Evolutionary conservation across 768 basidiomycete species (phyloP).

Genomic region (Myochromella boudieri): DNA sequence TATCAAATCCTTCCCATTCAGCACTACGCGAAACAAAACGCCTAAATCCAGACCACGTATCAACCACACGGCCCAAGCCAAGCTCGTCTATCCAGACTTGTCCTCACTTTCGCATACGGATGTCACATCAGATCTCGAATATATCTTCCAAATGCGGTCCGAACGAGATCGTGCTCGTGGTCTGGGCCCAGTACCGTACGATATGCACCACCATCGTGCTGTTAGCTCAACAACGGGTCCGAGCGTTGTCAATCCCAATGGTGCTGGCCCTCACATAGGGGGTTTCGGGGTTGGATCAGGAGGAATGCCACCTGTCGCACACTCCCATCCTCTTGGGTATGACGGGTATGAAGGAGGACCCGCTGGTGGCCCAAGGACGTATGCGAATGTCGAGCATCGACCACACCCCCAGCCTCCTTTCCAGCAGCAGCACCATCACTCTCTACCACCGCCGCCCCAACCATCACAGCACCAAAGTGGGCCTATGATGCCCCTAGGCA

Average conservation of each 20-base stretch:
- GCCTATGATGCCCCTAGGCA: slow-evolving; percentile 7
- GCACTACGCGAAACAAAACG: slow-evolving; percentile 23
- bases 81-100: slow-evolving; percentile 45
- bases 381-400: slow-evolving; percentile 9
- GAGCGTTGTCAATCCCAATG: slow-evolving; percentile 2
- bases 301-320: neutral
- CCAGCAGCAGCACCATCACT: slow-evolving; percentile 12
- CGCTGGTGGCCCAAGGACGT: slow-evolving; percentile 7
- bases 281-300: slow-evolving; percentile 1
- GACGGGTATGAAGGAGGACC: slow-evolving; percentile 8
- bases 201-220: slow-evolving; percentile 13
- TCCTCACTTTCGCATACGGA: slow-evolving; percentile 46
- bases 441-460: slow-evolving; percentile 8
- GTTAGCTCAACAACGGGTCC: slow-evolving; percentile 9
- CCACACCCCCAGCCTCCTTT: slow-evolving; percentile 3
- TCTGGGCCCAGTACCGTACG: slow-evolving; percentile 9
- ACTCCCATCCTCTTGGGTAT: neutral
- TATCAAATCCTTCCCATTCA: slow-evolving; percentile 57
- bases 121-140: slow-evolving; percentile 53
- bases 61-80: slow-evolving; percentile 19
- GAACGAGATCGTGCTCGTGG: slow-evolving; percentile 18
- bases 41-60: slow-evolving; percentile 23
- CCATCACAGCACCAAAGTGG: neutral
- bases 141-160: slow-evolving; percentile 46
- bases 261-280: neutral